These are phyloP conservation scores for Backusella macrospora DNA, from an alignment of 192 early-diverging fungal species.

Conservation along the genomic window DNA sequence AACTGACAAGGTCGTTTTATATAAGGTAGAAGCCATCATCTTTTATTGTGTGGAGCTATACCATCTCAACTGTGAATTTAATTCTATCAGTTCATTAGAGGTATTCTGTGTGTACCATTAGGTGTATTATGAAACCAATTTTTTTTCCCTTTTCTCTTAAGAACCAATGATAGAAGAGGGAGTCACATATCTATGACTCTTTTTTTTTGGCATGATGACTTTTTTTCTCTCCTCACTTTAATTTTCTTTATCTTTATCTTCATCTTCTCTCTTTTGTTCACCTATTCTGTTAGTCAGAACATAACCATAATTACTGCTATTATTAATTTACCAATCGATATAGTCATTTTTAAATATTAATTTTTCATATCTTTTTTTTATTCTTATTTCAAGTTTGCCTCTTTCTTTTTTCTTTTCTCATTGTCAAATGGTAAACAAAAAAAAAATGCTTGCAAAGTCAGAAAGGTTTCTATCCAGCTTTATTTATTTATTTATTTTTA, in stretches of 20 bases:
- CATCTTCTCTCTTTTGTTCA: background rate
- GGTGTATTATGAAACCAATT: background rate
- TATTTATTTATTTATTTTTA: background rate
- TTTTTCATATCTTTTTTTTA: background rate
- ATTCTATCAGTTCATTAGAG: background rate
- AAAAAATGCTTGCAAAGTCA: background rate
- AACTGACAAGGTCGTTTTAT: too few species aligned
- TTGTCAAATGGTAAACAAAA: background rate
- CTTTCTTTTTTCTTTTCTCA: background rate
- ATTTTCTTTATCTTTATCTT: constrained; percentile 3
- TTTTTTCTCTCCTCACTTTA: constrained; percentile 14
- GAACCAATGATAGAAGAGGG: background rate
- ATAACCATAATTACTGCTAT: background rate
- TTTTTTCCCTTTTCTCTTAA: background rate
- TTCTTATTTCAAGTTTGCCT: background rate
- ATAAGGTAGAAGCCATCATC: too few species aligned
- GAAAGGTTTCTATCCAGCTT: background rate
- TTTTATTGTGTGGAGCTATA: background rate
- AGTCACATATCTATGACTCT: constrained; percentile 13
- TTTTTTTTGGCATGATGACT: constrained; percentile 10
- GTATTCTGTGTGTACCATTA: background rate
- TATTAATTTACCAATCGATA: background rate
- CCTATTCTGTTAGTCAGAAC: background rate
- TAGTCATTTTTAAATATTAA: too few species aligned
- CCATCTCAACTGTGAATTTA: background rate